phyloP scores from a whole-genome alignment of 176 grass and related monocot genomes.

The Oropetium thomaeum region DNA sequence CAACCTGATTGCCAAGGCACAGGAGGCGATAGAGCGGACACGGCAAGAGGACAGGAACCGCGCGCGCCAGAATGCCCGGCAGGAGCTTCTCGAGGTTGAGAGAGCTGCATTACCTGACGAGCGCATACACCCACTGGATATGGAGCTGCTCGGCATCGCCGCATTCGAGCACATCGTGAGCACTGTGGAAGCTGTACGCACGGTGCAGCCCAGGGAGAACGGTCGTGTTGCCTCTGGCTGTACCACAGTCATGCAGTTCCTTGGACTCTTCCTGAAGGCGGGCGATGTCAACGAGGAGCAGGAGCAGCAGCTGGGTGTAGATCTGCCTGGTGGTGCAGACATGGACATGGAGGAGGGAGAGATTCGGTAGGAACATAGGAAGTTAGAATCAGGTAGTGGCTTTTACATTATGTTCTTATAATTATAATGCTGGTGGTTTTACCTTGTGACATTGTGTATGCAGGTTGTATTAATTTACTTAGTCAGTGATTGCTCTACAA shows the following conservation, averaged over 20 bases:
- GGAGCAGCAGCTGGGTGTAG: not conserved
- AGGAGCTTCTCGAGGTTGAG: conserved; percentile 4
- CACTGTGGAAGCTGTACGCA: not conserved
- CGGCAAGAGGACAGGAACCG: not conserved
- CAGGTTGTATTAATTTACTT: not conserved
- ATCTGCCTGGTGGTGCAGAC: not conserved
- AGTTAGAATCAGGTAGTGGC: not conserved
- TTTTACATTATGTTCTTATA: not conserved
- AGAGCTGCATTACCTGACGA: not conserved
- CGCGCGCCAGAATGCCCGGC: conserved; percentile 15
- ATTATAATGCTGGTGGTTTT: no score
- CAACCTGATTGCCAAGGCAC: conserved; percentile 25
- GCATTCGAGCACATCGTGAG: conserved; percentile 40
- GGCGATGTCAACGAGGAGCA: not conserved
- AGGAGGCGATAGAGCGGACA: not conserved
- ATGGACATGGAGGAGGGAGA: conserved; percentile 41
- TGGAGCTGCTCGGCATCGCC: conserved; percentile 32
- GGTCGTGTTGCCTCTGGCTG: not conserved
- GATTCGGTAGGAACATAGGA: conserved; percentile 17
- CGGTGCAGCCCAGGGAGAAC: not conserved
- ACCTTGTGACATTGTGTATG: not conserved
- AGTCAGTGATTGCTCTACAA: no score
- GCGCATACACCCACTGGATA: conserved; percentile 24
- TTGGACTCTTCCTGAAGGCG: conserved; percentile 30
- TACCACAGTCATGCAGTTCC: conserved; percentile 23